These are phyloP conservation scores for Lepidium didymum DNA, from an alignment of 345 rosid genomes.

Conservation along the genomic window DNA sequence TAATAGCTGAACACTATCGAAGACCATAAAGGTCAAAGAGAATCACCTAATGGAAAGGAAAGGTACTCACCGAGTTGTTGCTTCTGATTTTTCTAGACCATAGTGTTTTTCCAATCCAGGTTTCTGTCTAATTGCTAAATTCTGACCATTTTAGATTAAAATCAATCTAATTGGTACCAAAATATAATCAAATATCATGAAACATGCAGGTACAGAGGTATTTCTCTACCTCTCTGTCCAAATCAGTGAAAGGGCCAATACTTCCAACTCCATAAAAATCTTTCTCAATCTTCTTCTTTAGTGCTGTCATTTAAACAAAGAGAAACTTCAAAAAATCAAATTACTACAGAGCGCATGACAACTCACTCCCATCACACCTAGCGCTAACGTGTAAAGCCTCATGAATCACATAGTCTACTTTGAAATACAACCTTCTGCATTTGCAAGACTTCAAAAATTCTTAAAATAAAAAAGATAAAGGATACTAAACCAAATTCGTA, in stretches of 20 bases:
- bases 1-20: background rate
- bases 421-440: background rate
- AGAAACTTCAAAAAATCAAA: conserved; percentile 4
- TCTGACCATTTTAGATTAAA: conserved; percentile 30
- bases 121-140: conserved; percentile 56
- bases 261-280: conserved; percentile 76
- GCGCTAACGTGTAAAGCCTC: background rate
- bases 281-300: conserved; percentile 73
- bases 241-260: conserved; percentile 49
- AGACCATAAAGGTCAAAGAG: background rate
- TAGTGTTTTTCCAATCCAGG: conserved; percentile 74
- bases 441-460: background rate
- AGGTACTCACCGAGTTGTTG: conserved; percentile 48
- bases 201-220: conserved; percentile 3
- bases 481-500: background rate
- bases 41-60: background rate
- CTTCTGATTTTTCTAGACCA: conserved; percentile 59
- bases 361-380: conserved; percentile 7
- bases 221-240: conserved; percentile 55
- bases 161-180: background rate
- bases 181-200: background rate
- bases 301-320: conserved; percentile 40
- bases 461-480: background rate
- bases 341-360: background rate
- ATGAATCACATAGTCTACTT: background rate